Evolutionary conservation across 1,284 basidiomycete genomes (phyloP), one percentile per base, ranked within the genome.

Genomic region (Exobasidium cylindrosporum): DNA sequence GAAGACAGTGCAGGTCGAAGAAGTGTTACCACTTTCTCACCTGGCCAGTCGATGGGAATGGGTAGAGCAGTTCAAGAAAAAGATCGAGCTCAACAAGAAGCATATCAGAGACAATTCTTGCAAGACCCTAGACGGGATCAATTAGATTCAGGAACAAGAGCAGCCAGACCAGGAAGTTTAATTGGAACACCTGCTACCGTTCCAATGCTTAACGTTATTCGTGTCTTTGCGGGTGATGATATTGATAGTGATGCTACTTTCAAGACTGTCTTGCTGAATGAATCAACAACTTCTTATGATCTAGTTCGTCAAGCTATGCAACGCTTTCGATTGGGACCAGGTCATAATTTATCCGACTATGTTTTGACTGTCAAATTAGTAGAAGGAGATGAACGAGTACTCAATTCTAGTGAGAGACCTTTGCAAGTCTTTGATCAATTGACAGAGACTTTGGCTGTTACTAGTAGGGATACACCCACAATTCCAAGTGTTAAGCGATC

Each of bases 181-280:
- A 60, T 86, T 1, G 77, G 67, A 14, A 70, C 73, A 17, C 71
- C 76, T 0, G 71, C 70, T 17, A 85, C 84, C 17, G 87, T 90
- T 5, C 91, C 91, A 0, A 88, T 94, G 68, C 85, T 97, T 62
- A 96, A 89, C 72, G 94, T 98, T 63, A 87, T 97, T 57, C 89
- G 94, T 21, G 87, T 98, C 49, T 97, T 98, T 78, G 93, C 93
- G 0, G 95, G 94, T 7, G 87, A 89, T 65, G 75, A 81, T 23
- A 76, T 83, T 63, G 87, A 93, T 76, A 91, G 91, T 0, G 93
- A 97, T 69, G 91, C 92, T 2, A 96, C 93, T 0, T 98, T 97
- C 85, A 97, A 97, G 83, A 97, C 95, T 0, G 95, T 96, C 0
- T 82, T 97, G 23, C 85, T 97, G 65, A 97, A 94, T 75, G 84